Conservation (phyloP, 805 yeast genomes). For the Teunomyces stri region DNA sequence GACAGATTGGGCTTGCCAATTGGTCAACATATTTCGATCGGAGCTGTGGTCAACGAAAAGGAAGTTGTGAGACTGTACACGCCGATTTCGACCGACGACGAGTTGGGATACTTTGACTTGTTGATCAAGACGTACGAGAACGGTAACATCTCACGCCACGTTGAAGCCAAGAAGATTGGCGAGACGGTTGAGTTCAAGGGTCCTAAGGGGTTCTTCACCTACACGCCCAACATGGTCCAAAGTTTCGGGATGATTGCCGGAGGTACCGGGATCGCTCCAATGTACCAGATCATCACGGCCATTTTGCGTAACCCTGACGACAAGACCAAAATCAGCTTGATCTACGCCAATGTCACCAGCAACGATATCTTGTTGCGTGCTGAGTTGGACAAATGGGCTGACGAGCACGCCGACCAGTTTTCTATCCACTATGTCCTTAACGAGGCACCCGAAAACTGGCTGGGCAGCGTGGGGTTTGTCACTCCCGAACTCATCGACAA, state of each 20-base stretch:
- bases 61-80: constrained; percentile 86
- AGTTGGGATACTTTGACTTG: constrained; percentile 79
- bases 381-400: constrained; percentile 69
- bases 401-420: constrained; percentile 56
- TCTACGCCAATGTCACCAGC: constrained; percentile 79
- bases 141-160: constrained; percentile 78
- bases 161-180: constrained; percentile 73
- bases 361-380: constrained; percentile 77
- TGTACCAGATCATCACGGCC: constrained; percentile 88
- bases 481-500: constrained; percentile 69
- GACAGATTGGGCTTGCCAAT: constrained; percentile 85
- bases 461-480: constrained; percentile 75
- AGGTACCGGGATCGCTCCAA: constrained; percentile 95
- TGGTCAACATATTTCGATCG: constrained; percentile 89
- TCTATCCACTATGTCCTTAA: constrained; percentile 73
- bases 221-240: constrained; percentile 73
- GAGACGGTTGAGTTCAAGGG: constrained; percentile 78
- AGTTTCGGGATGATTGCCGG: constrained; percentile 91
- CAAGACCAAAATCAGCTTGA: constrained; percentile 66
- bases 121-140: constrained; percentile 81
- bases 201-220: constrained; percentile 86
- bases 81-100: constrained; percentile 79
- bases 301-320: constrained; percentile 76
- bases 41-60: constrained; percentile 73
- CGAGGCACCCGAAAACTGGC: constrained; percentile 70